A percentile compares a stretch with the other conserved stretches of the same genome.
phyloP scores from a whole-genome alignment of 2,329 filamentous ascomycete species.

The Elsinoe necatrix region DNA sequence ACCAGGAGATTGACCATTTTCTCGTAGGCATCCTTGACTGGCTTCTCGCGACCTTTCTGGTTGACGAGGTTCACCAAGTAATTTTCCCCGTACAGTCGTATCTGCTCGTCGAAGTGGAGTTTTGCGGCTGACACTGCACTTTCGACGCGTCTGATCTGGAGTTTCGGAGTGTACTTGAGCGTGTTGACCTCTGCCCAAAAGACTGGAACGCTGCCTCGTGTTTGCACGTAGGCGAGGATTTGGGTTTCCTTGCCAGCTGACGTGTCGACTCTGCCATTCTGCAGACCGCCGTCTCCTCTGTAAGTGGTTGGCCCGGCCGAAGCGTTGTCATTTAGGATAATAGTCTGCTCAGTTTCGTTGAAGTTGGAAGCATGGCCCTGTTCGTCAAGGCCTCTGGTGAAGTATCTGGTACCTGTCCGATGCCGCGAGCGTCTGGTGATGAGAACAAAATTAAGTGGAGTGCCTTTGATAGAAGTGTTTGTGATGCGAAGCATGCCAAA shows the following conservation, averaged over 20 bases:
- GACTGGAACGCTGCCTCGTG: constrained; percentile 87
- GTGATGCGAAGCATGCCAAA: constrained; percentile 93
- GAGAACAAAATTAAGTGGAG: constrained; percentile 72
- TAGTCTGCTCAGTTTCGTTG: constrained; percentile 93
- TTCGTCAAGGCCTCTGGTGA: constrained; percentile 88
- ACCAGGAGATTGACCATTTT: constrained; percentile 72
- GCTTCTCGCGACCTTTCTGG: constrained; percentile 81
- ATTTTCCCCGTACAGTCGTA: constrained; percentile 87
- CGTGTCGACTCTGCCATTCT: constrained; percentile 58
- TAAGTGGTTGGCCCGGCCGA: constrained; percentile 68
- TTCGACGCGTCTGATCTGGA: constrained; percentile 80
- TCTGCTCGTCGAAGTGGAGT: constrained; percentile 89
- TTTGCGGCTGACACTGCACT: constrained; percentile 68
- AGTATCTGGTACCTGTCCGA: constrained; percentile 85
- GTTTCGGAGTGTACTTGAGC: constrained; percentile 79
- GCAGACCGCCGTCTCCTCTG: constrained; percentile 65
- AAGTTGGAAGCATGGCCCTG: constrained; percentile 95
- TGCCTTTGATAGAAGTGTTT: constrained; percentile 76
- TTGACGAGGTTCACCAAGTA: constrained; percentile 97
- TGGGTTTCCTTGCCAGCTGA: constrained; percentile 66
- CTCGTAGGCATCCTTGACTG: constrained; percentile 89
- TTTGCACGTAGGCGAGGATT: constrained; percentile 91
- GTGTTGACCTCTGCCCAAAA: constrained; percentile 97
- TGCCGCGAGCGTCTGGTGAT: constrained; percentile 85
- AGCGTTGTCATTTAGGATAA: constrained; percentile 76